These are phyloP conservation scores for Daphne laureola DNA, from an alignment of 441 rosid genomes.

Conservation along the genomic window DNA sequence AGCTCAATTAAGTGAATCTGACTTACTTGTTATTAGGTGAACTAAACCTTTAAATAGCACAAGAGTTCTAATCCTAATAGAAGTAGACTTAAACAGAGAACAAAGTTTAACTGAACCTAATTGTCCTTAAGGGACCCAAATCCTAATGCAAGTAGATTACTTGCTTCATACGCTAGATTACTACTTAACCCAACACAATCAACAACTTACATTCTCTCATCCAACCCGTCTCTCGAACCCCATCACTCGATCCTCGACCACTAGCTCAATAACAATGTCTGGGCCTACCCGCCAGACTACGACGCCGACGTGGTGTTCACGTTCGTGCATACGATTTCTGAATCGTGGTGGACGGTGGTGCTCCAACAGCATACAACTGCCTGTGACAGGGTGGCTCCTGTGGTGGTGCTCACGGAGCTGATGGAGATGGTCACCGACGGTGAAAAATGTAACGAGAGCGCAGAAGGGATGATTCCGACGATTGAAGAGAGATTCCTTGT, in stretches of 20 bases:
- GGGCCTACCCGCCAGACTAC: slow-evolving; percentile 23
- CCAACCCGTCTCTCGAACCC: slow-evolving; percentile 11
- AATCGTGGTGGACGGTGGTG: slow-evolving; percentile 31
- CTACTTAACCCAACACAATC: no score
- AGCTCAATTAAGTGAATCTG: no score
- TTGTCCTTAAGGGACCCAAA: no score
- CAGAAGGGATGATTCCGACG: slow-evolving; percentile 27
- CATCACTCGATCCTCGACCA: slow-evolving; percentile 55
- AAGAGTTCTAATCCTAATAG: no score
- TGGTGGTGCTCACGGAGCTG: slow-evolving; percentile 40
- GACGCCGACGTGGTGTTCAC: slow-evolving; percentile 36
- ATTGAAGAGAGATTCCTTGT: slow-evolving; percentile 62
- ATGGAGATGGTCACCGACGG: slow-evolving; percentile 20
- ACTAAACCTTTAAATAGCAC: no score
- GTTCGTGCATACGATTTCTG: slow-evolving; percentile 41
- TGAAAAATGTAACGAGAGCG: slow-evolving; percentile 13
- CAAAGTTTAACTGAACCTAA: no score
- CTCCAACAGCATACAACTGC: slow-evolving; percentile 60
- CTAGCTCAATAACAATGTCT: slow-evolving; percentile 56
- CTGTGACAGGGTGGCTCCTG: slow-evolving; percentile 76
- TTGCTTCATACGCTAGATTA: no score
- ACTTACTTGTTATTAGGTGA: no score
- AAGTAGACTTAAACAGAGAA: no score
- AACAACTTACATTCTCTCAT: slow-evolving; percentile 29
- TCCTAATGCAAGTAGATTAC: no score